Percentiles rank a stretch among this genome's conserved stretches.
Evolutionary conservation across 2,329 filamentous ascomycete species (phyloP).

Genomic region (Fusarium clavum): DNA sequence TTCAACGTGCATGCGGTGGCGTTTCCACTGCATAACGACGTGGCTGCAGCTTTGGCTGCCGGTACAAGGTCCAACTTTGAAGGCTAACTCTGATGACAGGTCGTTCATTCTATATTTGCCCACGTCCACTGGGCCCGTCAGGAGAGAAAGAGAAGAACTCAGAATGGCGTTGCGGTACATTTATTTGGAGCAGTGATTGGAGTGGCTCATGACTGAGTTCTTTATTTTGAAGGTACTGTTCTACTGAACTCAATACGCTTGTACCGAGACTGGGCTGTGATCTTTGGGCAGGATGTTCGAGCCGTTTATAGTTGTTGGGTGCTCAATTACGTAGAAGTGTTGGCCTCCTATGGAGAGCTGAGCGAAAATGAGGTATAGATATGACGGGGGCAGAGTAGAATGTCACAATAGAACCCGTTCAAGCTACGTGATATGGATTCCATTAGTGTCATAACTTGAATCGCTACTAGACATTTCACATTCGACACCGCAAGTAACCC

Average conservation of each 20-base stretch:
- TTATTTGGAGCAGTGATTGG: constrained; percentile 77
- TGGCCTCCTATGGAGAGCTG: background rate
- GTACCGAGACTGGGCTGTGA: background rate
- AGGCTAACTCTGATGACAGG: constrained; percentile 53
- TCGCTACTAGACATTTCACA: background rate
- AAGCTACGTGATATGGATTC: background rate
- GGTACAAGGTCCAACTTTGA: constrained; percentile 2
- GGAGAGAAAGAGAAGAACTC: constrained; percentile 87
- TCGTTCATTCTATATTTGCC: constrained; percentile 72
- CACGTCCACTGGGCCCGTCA: constrained; percentile 82
- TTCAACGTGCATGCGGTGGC: constrained; percentile 21
- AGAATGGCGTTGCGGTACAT: constrained; percentile 88
- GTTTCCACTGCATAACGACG: constrained; percentile 15
- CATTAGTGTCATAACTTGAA: background rate
- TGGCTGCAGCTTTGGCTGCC: background rate
- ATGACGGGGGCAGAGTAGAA: background rate
- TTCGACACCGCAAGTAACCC: background rate
- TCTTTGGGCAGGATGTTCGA: background rate
- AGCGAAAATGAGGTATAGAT: background rate
- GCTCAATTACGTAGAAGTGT: background rate
- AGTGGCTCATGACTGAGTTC: constrained; percentile 44
- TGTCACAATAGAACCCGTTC: background rate
- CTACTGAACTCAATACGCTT: background rate
- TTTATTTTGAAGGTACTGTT: background rate
- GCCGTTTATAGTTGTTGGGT: background rate